A percentile compares a stretch with the other conserved stretches of the same genome.
phyloP scores from a whole-genome alignment of 192 early-diverging fungal species.

The Backusella luteola region DNA sequence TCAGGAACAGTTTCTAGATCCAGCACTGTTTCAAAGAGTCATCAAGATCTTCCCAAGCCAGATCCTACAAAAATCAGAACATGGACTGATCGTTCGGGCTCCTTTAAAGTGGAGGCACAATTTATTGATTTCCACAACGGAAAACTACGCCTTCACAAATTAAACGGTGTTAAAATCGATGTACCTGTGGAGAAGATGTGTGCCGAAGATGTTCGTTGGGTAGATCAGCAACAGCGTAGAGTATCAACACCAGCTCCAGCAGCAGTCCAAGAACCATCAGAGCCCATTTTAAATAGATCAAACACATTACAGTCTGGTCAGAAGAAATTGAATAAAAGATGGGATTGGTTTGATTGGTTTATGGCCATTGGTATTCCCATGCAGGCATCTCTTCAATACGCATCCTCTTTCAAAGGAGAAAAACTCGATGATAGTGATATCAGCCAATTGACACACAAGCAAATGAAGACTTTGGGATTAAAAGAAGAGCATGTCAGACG shows the following conservation, averaged over 20 bases:
- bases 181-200: conserved; percentile 90
- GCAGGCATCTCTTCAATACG: conserved; percentile 78
- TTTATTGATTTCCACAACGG: conserved; percentile 75
- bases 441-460: conserved; percentile 72
- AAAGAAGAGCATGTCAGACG: conserved; percentile 83
- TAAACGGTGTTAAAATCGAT: conserved; percentile 91
- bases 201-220: conserved; percentile 48
- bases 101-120: conserved; percentile 91
- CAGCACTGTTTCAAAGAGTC: not conserved
- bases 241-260: not conserved
- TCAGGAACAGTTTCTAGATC: not conserved
- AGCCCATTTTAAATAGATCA: not conserved
- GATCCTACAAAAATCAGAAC: conserved; percentile 50
- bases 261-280: not conserved
- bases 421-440: conserved; percentile 82
- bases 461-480: conserved; percentile 76
- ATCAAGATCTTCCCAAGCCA: conserved; percentile 25
- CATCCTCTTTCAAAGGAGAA: conserved; percentile 82
- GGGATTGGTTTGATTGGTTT: conserved; percentile 95
- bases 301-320: conserved; percentile 6
- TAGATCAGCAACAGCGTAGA: conserved; percentile 31
- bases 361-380: conserved; percentile 73
- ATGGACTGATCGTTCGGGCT: conserved; percentile 91
- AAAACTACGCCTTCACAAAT: conserved; percentile 90
- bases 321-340: conserved; percentile 64